Evolutionary conservation across 1,284 basidiomycete genomes (phyloP).

Genomic region (Coriolopsis trogii): DNA sequence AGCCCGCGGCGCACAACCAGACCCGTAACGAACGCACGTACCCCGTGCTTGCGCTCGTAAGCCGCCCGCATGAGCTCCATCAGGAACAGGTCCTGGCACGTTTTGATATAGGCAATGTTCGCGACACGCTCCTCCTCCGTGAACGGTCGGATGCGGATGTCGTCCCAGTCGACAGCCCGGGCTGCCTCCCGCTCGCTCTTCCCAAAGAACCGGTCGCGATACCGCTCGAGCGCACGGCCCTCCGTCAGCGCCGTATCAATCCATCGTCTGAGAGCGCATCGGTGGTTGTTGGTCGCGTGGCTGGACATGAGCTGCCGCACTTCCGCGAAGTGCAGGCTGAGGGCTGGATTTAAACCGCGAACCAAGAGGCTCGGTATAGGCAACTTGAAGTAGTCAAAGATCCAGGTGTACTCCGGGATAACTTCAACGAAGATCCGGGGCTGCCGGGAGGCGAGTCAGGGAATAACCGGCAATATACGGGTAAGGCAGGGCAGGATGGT

Average conservation of each 20-base stretch:
- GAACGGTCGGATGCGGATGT: constrained; percentile 41
- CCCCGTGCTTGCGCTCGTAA: constrained; percentile 10
- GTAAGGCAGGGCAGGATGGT: background rate
- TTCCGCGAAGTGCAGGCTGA: background rate
- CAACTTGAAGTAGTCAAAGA: background rate
- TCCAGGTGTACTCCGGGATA: background rate
- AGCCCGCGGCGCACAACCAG: background rate
- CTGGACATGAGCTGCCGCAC: constrained; percentile 5
- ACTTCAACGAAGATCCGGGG: constrained; percentile 10
- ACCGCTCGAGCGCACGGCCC: background rate
- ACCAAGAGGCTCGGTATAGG: constrained; percentile 2
- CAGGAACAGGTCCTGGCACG: constrained; percentile 21
- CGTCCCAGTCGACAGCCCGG: constrained; percentile 36
- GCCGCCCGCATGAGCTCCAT: constrained; percentile 18
- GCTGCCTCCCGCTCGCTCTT: constrained; percentile 1
- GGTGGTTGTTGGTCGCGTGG: constrained; percentile 3
- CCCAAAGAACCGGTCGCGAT: constrained; percentile 15
- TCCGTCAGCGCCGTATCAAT: background rate
- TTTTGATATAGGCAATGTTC: constrained; percentile 29
- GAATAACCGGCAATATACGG: background rate
- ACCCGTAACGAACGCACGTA: background rate
- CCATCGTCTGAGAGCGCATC: constrained; percentile 7
- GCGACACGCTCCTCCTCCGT: constrained; percentile 31
- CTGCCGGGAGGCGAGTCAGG: background rate
- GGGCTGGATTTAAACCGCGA: background rate